Conservation (phyloP, 2,329 filamentous ascomycete species). For the Camillea tinctor region DNA sequence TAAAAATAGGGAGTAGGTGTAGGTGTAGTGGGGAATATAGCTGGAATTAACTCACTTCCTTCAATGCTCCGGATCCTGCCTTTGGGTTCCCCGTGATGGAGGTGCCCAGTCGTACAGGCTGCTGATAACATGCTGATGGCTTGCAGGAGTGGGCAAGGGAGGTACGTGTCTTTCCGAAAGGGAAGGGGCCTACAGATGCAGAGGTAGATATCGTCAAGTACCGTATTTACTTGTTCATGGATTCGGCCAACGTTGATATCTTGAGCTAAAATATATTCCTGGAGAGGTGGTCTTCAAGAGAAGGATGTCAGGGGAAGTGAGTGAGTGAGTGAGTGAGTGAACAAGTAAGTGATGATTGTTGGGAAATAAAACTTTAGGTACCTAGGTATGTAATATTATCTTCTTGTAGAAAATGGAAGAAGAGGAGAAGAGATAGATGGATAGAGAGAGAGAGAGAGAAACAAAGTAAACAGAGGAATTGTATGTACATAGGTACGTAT, state of each 20-base stretch:
- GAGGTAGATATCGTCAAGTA: not conserved
- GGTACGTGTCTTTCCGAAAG: not conserved
- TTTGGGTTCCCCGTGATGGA: not conserved
- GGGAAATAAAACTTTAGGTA: no score
- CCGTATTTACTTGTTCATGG: not conserved
- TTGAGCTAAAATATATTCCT: no score
- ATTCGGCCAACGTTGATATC: not conserved
- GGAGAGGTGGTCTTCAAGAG: no score
- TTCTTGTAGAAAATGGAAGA: no score
- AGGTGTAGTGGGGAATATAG: not conserved
- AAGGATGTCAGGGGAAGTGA: no score
- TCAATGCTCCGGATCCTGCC: not conserved
- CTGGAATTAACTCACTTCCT: not conserved
- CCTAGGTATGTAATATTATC: no score
- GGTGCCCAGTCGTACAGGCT: not conserved
- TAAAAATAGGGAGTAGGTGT: not conserved
- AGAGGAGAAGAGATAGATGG: no score
- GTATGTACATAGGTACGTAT: no score
- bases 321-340: no score
- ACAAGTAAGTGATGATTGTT: no score
- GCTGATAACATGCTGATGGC: not conserved
- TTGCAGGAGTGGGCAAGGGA: not conserved
- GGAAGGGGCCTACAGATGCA: not conserved
- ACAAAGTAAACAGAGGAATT: no score
- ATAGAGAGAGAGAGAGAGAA: no score